These are phyloP conservation scores for Globisporangium splendens DNA, from an alignment of 352 stramenopile species.

Conservation along the genomic window DNA sequence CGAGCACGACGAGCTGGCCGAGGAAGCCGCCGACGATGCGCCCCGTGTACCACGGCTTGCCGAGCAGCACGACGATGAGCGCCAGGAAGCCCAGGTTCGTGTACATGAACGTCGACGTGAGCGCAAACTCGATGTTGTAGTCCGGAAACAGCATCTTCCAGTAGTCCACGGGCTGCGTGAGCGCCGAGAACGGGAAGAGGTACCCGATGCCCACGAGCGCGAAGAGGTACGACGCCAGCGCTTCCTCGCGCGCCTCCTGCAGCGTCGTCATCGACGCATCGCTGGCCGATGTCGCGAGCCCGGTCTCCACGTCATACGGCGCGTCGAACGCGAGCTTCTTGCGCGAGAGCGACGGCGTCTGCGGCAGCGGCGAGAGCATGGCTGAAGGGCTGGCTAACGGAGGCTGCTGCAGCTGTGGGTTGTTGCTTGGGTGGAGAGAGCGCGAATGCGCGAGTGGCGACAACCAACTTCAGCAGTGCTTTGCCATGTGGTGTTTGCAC, in stretches of 20 bases:
- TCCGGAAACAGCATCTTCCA: constrained; percentile 84
- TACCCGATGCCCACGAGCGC: constrained; percentile 75
- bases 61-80: constrained; percentile 59
- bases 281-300: background rate
- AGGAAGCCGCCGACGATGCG: constrained; percentile 79
- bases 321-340: constrained; percentile 33
- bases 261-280: constrained; percentile 12
- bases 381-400: too few species aligned
- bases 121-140: constrained; percentile 84
- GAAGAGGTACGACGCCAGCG: constrained; percentile 57
- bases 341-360: constrained; percentile 34
- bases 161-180: constrained; percentile 88
- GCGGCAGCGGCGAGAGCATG: constrained; percentile 65
- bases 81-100: constrained; percentile 69
- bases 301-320: background rate
- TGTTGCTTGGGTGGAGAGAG: background rate
- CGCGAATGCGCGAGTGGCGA: background rate
- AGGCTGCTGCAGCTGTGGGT: too few species aligned
- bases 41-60: constrained; percentile 61
- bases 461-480: too few species aligned
- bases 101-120: constrained; percentile 85
- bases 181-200: constrained; percentile 84
- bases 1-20: constrained; percentile 65
- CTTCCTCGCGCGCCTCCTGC: constrained; percentile 45
- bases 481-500: too few species aligned